Evolutionary conservation across 768 basidiomycete species (phyloP).

Genomic region (Panellus pusillus): DNA sequence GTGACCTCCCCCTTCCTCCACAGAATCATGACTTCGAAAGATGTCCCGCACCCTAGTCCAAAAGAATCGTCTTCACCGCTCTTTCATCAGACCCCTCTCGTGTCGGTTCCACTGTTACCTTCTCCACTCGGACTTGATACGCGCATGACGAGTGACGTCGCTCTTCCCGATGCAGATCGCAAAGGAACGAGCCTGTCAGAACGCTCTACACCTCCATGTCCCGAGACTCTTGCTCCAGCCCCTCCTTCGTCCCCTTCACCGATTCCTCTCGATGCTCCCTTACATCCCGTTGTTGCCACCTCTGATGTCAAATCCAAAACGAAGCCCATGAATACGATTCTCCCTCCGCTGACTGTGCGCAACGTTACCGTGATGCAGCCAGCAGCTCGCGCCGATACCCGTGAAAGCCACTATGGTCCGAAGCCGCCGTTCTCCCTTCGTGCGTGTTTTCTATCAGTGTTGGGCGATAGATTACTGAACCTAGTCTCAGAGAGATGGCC

Average conservation of each 20-base stretch:
- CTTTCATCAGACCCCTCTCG: neutral
- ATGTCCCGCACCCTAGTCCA: neutral
- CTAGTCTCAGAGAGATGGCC: slow-evolving; percentile 39
- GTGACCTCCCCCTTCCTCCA: slow-evolving; percentile 17
- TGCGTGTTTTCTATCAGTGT: slow-evolving; percentile 13
- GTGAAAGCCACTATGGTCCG: slow-evolving; percentile 10
- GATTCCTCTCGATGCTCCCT: neutral
- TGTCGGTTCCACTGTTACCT: neutral
- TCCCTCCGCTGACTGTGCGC: neutral
- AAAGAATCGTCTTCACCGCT: neutral
- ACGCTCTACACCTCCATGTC: neutral
- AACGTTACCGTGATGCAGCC: neutral
- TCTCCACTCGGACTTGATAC: neutral
- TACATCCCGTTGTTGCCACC: neutral
- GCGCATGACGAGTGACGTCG: neutral
- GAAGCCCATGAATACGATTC: neutral
- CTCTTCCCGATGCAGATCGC: neutral
- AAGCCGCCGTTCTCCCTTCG: slow-evolving; percentile 24
- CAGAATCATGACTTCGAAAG: neutral
- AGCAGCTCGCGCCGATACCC: slow-evolving; percentile 1
- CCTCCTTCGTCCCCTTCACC: neutral
- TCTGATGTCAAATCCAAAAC: neutral
- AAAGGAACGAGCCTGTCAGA: neutral
- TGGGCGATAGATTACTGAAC: neutral
- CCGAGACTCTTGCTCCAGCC: neutral